A percentile compares a stretch with the other conserved stretches of the same genome.
These are phyloP conservation scores for Nicotiana sylvestris DNA, from an alignment of 257 asterid species.

Conservation along the genomic window DNA sequence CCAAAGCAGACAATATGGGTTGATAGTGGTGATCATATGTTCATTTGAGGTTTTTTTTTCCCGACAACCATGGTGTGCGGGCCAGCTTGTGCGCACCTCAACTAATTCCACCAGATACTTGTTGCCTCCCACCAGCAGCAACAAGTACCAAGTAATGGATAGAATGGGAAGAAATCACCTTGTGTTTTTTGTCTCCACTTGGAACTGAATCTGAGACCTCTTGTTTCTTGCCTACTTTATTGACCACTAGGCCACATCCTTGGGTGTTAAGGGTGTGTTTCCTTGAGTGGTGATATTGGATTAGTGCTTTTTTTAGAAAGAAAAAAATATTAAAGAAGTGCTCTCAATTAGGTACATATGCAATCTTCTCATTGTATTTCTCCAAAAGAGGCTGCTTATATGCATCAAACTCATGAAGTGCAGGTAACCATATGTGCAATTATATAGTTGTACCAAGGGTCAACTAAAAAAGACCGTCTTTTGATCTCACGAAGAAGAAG, in stretches of 20 bases:
- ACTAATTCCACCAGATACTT: too few species aligned
- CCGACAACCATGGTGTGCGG: too few species aligned
- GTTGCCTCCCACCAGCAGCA: too few species aligned
- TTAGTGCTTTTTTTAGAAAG: not conserved
- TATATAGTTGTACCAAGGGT: not conserved
- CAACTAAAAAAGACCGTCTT: not conserved
- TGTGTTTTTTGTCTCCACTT: too few species aligned
- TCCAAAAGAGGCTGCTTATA: not conserved
- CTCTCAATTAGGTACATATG: not conserved
- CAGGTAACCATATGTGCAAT: not conserved
- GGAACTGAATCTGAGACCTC: too few species aligned
- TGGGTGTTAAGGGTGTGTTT: too few species aligned
- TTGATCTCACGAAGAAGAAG: not conserved
- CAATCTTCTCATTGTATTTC: not conserved
- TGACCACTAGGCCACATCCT: too few species aligned
- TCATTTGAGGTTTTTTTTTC: not conserved
- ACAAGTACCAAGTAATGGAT: too few species aligned
- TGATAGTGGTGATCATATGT: not conserved
- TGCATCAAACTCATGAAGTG: not conserved
- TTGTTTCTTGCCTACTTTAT: too few species aligned
- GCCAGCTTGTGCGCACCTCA: too few species aligned
- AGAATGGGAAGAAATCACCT: too few species aligned
- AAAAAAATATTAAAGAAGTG: too few species aligned
- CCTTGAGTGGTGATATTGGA: not conserved
- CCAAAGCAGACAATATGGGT: not conserved